A percentile compares a stretch with the other conserved stretches of the same genome.
phyloP scores from a whole-genome alignment of 768 basidiomycete species.

The Mycena rosella region DNA sequence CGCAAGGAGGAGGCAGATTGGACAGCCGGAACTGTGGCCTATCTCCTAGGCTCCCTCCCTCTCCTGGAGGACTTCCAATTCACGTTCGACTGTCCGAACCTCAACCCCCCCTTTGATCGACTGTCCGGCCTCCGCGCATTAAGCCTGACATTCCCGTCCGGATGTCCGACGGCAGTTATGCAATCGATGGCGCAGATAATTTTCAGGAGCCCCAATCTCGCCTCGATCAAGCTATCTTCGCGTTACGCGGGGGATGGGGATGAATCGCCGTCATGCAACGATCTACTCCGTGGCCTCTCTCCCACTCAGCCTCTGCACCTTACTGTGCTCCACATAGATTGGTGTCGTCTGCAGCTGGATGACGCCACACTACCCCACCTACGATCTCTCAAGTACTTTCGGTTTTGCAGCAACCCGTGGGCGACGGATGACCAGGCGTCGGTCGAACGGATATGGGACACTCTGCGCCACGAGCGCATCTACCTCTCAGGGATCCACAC shows the following conservation, averaged over 20 bases:
- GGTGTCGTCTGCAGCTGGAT: not conserved
- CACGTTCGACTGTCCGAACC: not conserved
- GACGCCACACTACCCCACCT: not conserved
- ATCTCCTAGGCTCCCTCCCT: not conserved
- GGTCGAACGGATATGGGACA: not conserved
- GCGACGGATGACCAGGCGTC: too few relatives aligned
- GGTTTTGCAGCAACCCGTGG: not conserved
- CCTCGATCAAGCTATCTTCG: not conserved
- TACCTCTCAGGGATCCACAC: conserved; percentile 3
- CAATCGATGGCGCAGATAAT: not conserved
- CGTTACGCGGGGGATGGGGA: not conserved
- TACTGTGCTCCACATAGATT: not conserved
- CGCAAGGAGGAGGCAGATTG: not conserved
- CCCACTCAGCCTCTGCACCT: not conserved
- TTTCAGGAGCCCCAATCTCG: not conserved
- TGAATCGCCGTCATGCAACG: not conserved
- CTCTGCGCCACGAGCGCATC: not conserved
- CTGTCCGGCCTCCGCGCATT: not conserved
- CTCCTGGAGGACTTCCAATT: not conserved
- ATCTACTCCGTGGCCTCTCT: not conserved
- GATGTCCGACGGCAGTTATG: not conserved
- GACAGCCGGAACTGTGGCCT: not conserved
- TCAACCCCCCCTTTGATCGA: not conserved
- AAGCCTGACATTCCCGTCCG: not conserved
- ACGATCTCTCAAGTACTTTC: not conserved